Percentiles rank a stretch among this genome's conserved stretches.
phyloP scores from a whole-genome alignment of 2,329 filamentous ascomycete species.

The Ophiostoma australiae region DNA sequence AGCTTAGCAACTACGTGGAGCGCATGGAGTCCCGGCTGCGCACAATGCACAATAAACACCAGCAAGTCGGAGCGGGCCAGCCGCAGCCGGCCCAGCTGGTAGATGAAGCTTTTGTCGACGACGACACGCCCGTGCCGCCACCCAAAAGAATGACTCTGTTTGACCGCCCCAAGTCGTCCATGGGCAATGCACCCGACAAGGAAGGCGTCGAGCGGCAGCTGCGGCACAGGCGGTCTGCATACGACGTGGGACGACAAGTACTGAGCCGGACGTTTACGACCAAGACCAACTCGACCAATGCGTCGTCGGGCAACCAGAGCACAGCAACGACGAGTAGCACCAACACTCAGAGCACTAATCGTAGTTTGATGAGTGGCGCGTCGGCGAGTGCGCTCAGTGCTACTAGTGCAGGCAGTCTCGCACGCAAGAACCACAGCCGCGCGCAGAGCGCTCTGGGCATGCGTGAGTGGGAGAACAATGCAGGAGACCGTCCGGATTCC shows the following conservation, averaged over 20 bases:
- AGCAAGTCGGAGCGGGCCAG: slow-evolving; percentile 14
- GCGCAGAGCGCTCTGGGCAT: slow-evolving; percentile 62
- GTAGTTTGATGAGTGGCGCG: slow-evolving; percentile 87
- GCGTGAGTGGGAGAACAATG: slow-evolving; percentile 46
- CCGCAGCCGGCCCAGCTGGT: background rate
- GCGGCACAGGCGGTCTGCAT: slow-evolving; percentile 66
- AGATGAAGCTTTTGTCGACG: slow-evolving; percentile 39
- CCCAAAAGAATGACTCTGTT: slow-evolving; percentile 40
- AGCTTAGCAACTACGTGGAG: slow-evolving; percentile 80
- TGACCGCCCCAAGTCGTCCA: slow-evolving; percentile 56
- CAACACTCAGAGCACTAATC: slow-evolving; percentile 67
- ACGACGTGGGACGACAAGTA: slow-evolving; percentile 65
- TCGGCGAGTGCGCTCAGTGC: slow-evolving; percentile 90
- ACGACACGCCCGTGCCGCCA: slow-evolving; percentile 52
- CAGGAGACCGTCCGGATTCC: slow-evolving; percentile 51
- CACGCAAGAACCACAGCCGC: slow-evolving; percentile 59
- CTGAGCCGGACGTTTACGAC: slow-evolving; percentile 79
- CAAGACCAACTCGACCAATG: slow-evolving; percentile 78
- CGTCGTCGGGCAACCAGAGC: slow-evolving; percentile 67
- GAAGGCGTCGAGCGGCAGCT: slow-evolving; percentile 43
- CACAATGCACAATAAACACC: slow-evolving; percentile 60
- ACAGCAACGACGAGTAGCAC: slow-evolving; percentile 56
- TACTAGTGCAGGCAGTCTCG: slow-evolving; percentile 90
- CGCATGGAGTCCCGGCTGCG: slow-evolving; percentile 82
- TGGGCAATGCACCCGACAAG: slow-evolving; percentile 40